Base-by-base conservation (phyloP, 768 basidiomycete species). In the Rhizopogon roseolus region DNA sequence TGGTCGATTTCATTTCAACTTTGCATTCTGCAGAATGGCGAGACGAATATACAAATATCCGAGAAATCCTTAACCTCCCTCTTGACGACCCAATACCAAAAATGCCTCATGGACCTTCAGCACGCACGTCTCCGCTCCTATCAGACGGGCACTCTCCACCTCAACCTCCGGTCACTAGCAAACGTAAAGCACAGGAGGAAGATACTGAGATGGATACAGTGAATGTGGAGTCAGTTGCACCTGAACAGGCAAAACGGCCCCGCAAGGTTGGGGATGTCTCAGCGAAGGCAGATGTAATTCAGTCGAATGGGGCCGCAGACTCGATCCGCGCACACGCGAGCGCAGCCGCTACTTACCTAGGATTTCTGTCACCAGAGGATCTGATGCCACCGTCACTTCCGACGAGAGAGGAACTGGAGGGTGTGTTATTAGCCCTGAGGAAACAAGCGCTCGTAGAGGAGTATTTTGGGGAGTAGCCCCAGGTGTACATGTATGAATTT, bases 361-460 rank as follows among this genome's bases (percentile, higher is more conserved):
- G 86, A 3, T 89, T 93, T 71, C 74, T 95, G n/a, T 73, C 82
- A 17, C 72, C 85, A 17, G 85, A 87, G 57, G 77, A 85, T 54
- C 77, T 96, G 8, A 64, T 90, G 50, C 82, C 86, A 10, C 93
- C 93, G 0, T 84, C 80, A 60, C 68, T 95, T 69, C 89, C 90
- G 1, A 82, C 81, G 1, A 76, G 80, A 53, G 80, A 82, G 43
- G 90, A 95, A 68, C 87, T 92, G 88, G 91, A 91, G 65, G 66
- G 69, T 19, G 80, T 89, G 9, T 66, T 97, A 51, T 76, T 97
- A 53, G 80, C 78, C 27, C 72, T 93, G 57, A 78, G 88, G 64
- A 95, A 96, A 72, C 80, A 85, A 71, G 86, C 86, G 19, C 69
- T 96, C 41, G 81, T 92, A 52, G 86, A 91, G 62, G 92, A 97